Base-by-base conservation (phyloP, 2,329 filamentous ascomycete species). In the Fusarium irregulare region DNA sequence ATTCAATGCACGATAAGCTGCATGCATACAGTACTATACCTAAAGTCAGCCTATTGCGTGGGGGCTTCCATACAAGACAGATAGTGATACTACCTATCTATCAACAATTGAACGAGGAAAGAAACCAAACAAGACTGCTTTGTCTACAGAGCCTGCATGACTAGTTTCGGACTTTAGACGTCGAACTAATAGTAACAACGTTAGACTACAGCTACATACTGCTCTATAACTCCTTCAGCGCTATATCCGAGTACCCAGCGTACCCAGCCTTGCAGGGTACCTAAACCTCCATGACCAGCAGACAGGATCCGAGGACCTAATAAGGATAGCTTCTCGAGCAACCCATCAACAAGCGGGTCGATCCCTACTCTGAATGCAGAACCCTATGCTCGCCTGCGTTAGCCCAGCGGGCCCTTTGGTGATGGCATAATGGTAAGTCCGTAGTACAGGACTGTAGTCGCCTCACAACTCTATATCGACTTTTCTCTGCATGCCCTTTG, bases 401-500 rank as follows among this genome's bases (percentile, higher is more conserved):
- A 75, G 73, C 45, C 44, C 27, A 21, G 70, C 67, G 69, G 74
- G 66, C 64, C 70, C 65, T 65, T 71, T 46, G 53, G 69, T 74
- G 74, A 75, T 75, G 67, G 71, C 66, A 72, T 72, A 67, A 63
- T 66, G 57, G 45, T 45, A 50, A 70, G 32, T 28, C 13, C n/a
- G 32, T 28, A 51, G 32, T 41, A 51, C 27, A 51, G 32, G 16
- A 51, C 23, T 70, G 46, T 49, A 41, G 34, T 56, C 48, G 56
- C 49, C 60, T 64, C 57, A 37, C 56, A 68, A 68, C 63, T 68
- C 37, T 66, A 74, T 61, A 50, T 73, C 23, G 57, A 64, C 64
- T 70, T 61, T 73, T 54, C 59, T 60, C 45, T 65, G 32, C 49
- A 50, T 37, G 48, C 28, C 47, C 32, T 47, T 47, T 47, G 45